Conservation (phyloP, 768 basidiomycete species). For the Leucocoprinus sp. region DNA sequence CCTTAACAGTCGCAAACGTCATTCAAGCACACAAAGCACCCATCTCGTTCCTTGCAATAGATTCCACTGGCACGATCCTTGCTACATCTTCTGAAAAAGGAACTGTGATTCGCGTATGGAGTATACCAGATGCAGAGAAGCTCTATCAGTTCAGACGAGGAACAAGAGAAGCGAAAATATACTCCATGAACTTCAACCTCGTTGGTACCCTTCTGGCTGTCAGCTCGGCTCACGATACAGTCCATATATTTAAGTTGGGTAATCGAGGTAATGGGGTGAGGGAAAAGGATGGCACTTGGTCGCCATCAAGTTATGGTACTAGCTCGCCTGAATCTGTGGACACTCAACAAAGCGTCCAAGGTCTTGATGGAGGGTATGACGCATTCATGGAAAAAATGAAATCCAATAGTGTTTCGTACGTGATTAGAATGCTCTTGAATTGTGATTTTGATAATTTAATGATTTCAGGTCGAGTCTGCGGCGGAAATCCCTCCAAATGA, state of each 20-base stretch:
- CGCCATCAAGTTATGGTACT: conserved; percentile 22
- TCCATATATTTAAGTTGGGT: conserved; percentile 91
- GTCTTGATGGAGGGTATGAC: conserved; percentile 74
- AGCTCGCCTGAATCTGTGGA: conserved; percentile 66
- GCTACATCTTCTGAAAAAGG: conserved; percentile 94
- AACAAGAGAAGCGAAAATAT: conserved; percentile 78
- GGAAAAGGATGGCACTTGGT: conserved; percentile 3
- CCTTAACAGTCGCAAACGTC: conserved; percentile 88
- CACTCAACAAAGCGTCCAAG: conserved; percentile 49
- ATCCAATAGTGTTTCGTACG: conserved; percentile 50
- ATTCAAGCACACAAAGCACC: conserved; percentile 96
- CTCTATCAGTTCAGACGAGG: conserved; percentile 93
- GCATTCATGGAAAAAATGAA: conserved; percentile 76
- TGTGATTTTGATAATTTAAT: neutral
- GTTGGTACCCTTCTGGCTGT: conserved; percentile 82
- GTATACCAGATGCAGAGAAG: conserved; percentile 85
- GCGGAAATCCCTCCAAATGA: conserved; percentile 65
- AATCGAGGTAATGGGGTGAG: conserved; percentile 10
- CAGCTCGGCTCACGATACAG: conserved; percentile 87
- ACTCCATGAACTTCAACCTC: conserved; percentile 73
- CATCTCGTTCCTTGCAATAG: conserved; percentile 80
- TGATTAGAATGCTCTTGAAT: conserved; percentile 3
- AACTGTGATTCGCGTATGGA: conserved; percentile 94
- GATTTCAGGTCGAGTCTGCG: conserved; percentile 30
- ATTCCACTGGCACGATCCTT: conserved; percentile 79